Conservation (phyloP, 2,329 filamentous ascomycete species). For the Alternaria alternata region DNA sequence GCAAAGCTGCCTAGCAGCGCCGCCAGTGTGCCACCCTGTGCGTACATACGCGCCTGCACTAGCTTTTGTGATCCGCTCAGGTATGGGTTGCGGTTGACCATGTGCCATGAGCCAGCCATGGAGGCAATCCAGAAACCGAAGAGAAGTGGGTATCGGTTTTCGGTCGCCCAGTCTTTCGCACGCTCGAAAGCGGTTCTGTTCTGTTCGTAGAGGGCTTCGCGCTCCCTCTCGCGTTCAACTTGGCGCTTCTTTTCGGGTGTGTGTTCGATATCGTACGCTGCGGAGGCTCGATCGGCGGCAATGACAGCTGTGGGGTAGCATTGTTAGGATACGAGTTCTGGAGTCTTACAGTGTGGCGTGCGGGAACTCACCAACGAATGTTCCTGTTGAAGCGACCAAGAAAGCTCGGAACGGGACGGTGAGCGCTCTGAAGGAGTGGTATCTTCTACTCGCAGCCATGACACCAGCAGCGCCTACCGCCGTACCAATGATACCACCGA, state of each 20-base stretch:
- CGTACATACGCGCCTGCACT: constrained; percentile 93
- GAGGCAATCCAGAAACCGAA: constrained; percentile 81
- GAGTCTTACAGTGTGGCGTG: not conserved
- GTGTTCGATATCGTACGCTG: constrained; percentile 72
- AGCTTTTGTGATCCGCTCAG: constrained; percentile 83
- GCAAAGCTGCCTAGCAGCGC: constrained; percentile 83
- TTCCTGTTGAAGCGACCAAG: constrained; percentile 81
- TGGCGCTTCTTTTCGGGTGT: constrained; percentile 63
- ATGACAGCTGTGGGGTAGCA: constrained; percentile 70
- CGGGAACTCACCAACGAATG: constrained; percentile 70
- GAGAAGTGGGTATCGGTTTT: constrained; percentile 88
- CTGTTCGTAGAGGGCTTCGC: constrained; percentile 55
- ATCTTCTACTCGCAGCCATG: constrained; percentile 72
- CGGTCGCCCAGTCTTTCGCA: constrained; percentile 74
- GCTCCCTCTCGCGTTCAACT: constrained; percentile 38
- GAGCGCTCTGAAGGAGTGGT: constrained; percentile 78
- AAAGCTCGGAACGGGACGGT: constrained; percentile 92
- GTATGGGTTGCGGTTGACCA: constrained; percentile 81
- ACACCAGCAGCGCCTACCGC: constrained; percentile 73
- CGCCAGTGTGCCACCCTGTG: constrained; percentile 85
- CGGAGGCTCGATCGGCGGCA: constrained; percentile 78
- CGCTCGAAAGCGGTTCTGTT: constrained; percentile 67
- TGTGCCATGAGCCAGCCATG: constrained; percentile 76
- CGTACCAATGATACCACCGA: constrained; percentile 76
- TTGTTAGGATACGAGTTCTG: constrained; percentile 20